Percentiles rank a stretch among this genome's conserved stretches.
Evolutionary conservation across 805 yeast genomes (phyloP).

Genomic region (Teunomyces aglyptinius): DNA sequence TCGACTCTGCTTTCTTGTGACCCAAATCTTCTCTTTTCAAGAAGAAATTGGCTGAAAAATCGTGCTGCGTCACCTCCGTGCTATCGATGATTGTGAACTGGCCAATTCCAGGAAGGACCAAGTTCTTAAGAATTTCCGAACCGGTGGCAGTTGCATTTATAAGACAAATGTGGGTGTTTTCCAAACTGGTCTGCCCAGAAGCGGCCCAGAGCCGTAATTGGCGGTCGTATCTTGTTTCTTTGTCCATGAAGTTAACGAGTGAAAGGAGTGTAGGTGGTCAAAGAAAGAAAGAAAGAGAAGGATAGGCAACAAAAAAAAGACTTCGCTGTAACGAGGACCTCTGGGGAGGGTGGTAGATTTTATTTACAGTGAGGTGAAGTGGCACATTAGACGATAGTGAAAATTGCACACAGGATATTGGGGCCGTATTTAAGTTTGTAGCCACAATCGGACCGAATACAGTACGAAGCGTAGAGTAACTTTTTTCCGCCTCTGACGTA

Average conservation of each 20-base stretch:
- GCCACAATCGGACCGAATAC: not conserved
- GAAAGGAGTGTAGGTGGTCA: not conserved
- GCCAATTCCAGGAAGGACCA: constrained; percentile 74
- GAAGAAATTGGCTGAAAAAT: constrained; percentile 64
- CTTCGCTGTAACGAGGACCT: not conserved
- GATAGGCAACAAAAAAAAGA: not conserved
- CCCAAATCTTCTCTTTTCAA: constrained; percentile 46
- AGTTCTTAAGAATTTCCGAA: constrained; percentile 71
- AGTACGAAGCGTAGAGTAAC: not conserved
- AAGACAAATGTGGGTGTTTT: constrained; percentile 57
- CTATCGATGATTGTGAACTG: constrained; percentile 58
- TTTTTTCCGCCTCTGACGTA: not conserved
- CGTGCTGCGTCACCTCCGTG: constrained; percentile 35
- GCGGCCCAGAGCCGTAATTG: constrained; percentile 86
- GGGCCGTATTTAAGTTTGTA: not conserved
- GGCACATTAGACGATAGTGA: not conserved
- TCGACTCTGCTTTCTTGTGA: constrained; percentile 33
- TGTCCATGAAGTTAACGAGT: constrained; percentile 28
- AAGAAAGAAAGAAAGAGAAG: not conserved
- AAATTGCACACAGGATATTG: not conserved
- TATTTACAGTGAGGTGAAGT: not conserved
- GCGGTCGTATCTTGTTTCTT: constrained; percentile 67
- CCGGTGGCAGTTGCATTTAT: constrained; percentile 57
- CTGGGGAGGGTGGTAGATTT: not conserved
- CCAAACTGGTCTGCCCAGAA: constrained; percentile 66